Evolutionary conservation across 345 rosid genomes (phyloP).

Genomic region (Eucalyptus cloeziana): DNA sequence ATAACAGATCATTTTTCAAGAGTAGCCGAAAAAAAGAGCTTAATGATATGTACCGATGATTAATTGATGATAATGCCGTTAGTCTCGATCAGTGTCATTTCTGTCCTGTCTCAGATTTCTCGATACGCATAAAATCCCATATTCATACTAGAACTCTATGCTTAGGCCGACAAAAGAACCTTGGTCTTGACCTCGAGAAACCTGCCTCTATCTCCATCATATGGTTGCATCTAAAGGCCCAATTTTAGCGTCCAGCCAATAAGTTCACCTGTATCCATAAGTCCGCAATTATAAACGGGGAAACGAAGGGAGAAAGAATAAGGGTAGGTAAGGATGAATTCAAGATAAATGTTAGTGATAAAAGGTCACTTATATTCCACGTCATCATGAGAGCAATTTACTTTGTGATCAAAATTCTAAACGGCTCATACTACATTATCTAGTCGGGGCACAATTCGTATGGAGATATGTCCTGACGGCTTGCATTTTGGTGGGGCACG

Average conservation of each 20-base stretch:
- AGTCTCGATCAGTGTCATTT: neutral
- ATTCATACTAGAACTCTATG: neutral
- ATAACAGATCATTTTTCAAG: too few species aligned
- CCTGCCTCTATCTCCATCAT: neutral
- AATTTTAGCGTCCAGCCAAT: neutral
- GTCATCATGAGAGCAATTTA: neutral
- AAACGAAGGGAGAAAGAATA: neutral
- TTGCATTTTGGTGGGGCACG: neutral
- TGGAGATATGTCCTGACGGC: neutral
- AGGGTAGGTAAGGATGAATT: neutral
- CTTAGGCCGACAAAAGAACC: neutral
- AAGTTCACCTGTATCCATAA: neutral
- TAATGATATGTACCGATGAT: too few species aligned
- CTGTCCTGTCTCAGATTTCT: neutral
- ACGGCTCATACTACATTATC: neutral
- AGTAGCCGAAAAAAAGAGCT: too few species aligned
- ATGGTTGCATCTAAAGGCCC: neutral
- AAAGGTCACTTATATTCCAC: neutral
- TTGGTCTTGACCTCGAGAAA: neutral
- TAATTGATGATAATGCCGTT: neutral
- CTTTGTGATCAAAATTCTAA: neutral
- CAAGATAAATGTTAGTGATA: neutral
- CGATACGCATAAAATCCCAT: neutral
- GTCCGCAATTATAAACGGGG: neutral
- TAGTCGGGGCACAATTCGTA: neutral